Conservation (phyloP, 352 stramenopile species). For the Phytopythium boreale region DNA sequence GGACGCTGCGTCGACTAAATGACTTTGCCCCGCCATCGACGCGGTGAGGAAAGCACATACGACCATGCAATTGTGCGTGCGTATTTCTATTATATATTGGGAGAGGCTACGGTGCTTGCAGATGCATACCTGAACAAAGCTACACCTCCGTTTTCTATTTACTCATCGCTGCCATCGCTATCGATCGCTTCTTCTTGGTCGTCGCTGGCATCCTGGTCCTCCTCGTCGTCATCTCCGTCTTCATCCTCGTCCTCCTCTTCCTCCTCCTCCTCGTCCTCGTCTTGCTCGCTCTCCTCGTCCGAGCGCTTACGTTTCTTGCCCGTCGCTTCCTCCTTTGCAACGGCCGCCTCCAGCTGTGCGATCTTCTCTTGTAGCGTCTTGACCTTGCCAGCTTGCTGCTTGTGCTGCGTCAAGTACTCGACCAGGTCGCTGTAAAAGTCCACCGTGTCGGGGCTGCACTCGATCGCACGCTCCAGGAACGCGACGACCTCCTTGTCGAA, state of each 20-base stretch:
- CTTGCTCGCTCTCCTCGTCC: not conserved
- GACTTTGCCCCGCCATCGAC: not conserved
- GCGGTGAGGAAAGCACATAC: not conserved
- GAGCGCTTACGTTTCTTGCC: conserved; percentile 2
- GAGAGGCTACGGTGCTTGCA: conserved; percentile 5
- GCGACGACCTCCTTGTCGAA: conserved; percentile 24
- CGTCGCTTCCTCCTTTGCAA: not conserved
- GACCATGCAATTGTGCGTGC: conserved; percentile 16
- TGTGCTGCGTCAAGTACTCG: conserved; percentile 32
- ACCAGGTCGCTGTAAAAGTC: conserved; percentile 56
- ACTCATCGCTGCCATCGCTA: conserved; percentile 1
- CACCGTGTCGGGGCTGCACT: conserved; percentile 30
- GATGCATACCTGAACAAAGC: not conserved
- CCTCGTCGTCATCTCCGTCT: conserved; percentile 5
- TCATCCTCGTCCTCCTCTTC: conserved; percentile 8
- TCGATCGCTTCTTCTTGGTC: not conserved
- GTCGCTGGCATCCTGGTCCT: conserved; percentile 1
- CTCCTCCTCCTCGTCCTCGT: conserved; percentile 2
- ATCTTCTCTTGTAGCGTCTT: conserved; percentile 22
- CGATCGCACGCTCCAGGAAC: conserved; percentile 42
- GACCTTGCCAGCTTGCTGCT: conserved; percentile 12
- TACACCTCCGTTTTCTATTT: conserved; percentile 8
- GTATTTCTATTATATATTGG: conserved; percentile 11
- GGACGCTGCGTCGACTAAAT: conserved; percentile 36
- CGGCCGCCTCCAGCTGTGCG: conserved; percentile 4